These are phyloP conservation scores for Gryganskiella cystojenkinii DNA, from an alignment of 192 early-diverging fungal genomes.

Conservation along the genomic window DNA sequence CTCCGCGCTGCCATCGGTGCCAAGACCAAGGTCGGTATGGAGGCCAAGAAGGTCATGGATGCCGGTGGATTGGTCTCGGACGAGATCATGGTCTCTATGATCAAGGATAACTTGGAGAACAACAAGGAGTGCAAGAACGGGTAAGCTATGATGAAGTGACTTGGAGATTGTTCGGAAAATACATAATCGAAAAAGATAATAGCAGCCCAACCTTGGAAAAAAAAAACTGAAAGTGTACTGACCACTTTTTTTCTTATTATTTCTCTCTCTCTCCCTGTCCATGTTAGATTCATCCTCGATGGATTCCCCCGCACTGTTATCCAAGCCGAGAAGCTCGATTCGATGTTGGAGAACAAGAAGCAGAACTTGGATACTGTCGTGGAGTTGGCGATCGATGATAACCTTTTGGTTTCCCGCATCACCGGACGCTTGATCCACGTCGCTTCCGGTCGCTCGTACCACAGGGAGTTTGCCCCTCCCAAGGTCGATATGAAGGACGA, in stretches of 20 bases:
- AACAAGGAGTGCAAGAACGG: conserved; percentile 97
- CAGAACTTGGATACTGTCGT: conserved; percentile 88
- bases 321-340: conserved; percentile 98
- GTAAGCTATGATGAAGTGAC: conserved; percentile 41
- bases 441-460: conserved; percentile 94
- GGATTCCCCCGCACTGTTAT: conserved; percentile 98
- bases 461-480: conserved; percentile 95
- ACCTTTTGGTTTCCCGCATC: conserved; percentile 93
- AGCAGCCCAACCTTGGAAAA: no score
- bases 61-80: conserved; percentile 96
- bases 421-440: conserved; percentile 97
- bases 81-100: conserved; percentile 98
- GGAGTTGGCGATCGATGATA: conserved; percentile 95
- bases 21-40: conserved; percentile 91
- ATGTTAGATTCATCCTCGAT: conserved; percentile 95
- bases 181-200: background rate
- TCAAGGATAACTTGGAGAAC: conserved; percentile 94
- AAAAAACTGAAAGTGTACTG: background rate
- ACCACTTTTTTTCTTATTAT: background rate
- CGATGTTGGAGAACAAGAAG: conserved; percentile 87
- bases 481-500: conserved; percentile 93
- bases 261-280: no score
- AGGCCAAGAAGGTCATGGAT: conserved; percentile 99
- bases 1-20: conserved; percentile 93
- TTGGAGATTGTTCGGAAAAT: background rate